Conservation (phyloP, 2,329 filamentous ascomycete species). For the Dactylonectria estremocensis region DNA sequence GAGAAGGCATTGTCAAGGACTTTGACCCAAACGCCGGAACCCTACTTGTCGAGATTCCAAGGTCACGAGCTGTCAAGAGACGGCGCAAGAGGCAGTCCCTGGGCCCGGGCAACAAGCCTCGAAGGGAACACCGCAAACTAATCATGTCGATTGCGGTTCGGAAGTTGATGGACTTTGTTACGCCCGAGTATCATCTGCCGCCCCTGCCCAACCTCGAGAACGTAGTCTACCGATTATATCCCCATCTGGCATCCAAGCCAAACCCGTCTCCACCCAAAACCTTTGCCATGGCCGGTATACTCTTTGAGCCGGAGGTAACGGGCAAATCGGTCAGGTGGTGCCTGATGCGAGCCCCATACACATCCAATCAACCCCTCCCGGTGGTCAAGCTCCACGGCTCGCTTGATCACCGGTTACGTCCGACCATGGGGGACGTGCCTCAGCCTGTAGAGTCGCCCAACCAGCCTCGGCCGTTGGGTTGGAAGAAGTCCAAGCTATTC, state of each 20-base stretch:
- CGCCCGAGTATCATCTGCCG: slow-evolving; percentile 62
- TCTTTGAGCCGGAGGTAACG: slow-evolving; percentile 54
- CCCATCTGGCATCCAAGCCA: slow-evolving; percentile 53
- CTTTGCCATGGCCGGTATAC: slow-evolving; percentile 58
- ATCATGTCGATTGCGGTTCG: slow-evolving; percentile 64
- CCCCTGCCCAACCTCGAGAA: slow-evolving; percentile 62
- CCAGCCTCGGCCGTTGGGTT: slow-evolving; percentile 50
- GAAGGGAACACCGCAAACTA: slow-evolving; percentile 55
- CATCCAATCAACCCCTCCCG: slow-evolving; percentile 55
- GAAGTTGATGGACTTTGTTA: slow-evolving; percentile 65
- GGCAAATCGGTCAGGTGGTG: slow-evolving; percentile 56
- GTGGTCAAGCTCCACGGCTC: slow-evolving; percentile 44
- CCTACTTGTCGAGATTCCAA: slow-evolving; percentile 62
- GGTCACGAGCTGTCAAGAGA: slow-evolving; percentile 23
- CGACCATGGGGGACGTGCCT: slow-evolving; percentile 21
- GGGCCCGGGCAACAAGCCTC: slow-evolving; percentile 44
- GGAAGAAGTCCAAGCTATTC: slow-evolving; percentile 60
- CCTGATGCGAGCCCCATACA: slow-evolving; percentile 63
- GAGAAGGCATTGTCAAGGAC: slow-evolving; percentile 61
- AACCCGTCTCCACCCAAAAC: slow-evolving; percentile 51
- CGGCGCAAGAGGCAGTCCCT: slow-evolving; percentile 44
- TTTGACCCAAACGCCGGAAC: slow-evolving; percentile 66
- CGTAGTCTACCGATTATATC: slow-evolving; percentile 65
- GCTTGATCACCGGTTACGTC: slow-evolving; percentile 36
- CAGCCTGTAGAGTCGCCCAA: slow-evolving; percentile 24